phyloP scores from a whole-genome alignment of 345 rosid genomes.

The Orychophragmus violaceus region DNA sequence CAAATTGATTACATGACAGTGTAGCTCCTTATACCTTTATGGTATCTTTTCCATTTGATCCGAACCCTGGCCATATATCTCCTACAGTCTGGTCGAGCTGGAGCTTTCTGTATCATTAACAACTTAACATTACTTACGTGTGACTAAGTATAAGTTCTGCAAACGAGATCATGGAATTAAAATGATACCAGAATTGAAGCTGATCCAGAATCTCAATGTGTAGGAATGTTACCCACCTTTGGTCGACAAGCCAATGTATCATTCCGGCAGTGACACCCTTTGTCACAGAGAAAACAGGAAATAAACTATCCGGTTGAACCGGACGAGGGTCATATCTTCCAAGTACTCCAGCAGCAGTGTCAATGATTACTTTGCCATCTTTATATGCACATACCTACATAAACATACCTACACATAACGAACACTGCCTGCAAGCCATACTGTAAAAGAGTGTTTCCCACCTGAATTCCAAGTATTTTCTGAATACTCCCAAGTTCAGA shows the following conservation, averaged over 20 bases:
- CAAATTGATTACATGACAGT: not conserved
- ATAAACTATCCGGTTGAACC: slow-evolving; percentile 87
- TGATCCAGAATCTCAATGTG: not conserved
- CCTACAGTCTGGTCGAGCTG: slow-evolving; percentile 68
- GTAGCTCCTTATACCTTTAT: slow-evolving; percentile 53
- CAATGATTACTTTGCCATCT: slow-evolving; percentile 88
- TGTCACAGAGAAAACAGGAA: slow-evolving; percentile 82
- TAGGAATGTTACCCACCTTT: slow-evolving; percentile 60
- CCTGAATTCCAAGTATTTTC: slow-evolving; percentile 92
- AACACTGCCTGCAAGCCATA: slow-evolving; percentile 2
- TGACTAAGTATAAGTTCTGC: slow-evolving; percentile 10
- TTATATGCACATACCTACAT: slow-evolving; percentile 91
- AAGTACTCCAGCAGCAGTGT: slow-evolving; percentile 94
- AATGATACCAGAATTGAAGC: not conserved
- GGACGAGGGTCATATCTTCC: slow-evolving; percentile 98
- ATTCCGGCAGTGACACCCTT: slow-evolving; percentile 96
- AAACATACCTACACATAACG: not conserved
- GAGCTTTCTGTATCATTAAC: slow-evolving; percentile 60
- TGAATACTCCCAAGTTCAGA: slow-evolving; percentile 66
- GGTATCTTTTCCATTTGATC: slow-evolving; percentile 60
- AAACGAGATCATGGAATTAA: not conserved
- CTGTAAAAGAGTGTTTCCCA: slow-evolving; percentile 17
- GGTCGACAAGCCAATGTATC: slow-evolving; percentile 91
- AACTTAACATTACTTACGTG: slow-evolving; percentile 2
- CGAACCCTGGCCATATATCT: slow-evolving; percentile 81